phyloP scores from a whole-genome alignment of 108 stramenopile species.

The Fragilariopsis cylindrus region DNA sequence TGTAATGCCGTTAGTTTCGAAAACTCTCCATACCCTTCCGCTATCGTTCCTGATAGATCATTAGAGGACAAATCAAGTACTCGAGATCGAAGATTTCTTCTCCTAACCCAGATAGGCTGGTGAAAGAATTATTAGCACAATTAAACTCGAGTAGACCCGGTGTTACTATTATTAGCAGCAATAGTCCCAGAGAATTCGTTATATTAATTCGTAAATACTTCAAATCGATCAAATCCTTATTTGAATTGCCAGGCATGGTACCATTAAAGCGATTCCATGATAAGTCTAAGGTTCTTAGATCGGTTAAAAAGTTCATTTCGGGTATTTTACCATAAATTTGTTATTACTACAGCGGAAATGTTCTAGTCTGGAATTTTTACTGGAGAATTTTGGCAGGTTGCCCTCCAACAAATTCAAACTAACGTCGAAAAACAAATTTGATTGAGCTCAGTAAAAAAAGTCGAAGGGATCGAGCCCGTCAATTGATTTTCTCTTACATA shows the following conservation, averaged over 20 bases:
- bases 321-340: too few relatives aligned
- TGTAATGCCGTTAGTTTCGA: background rate
- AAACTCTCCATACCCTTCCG: background rate
- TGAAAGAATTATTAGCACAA: background rate
- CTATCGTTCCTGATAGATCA: background rate
- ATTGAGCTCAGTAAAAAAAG: background rate
- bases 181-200: conserved; percentile 28
- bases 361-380: background rate
- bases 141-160: background rate
- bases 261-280: conserved; percentile 30
- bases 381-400: conserved; percentile 12
- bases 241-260: conserved; percentile 15
- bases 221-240: conserved; percentile 8
- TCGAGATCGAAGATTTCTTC: background rate
- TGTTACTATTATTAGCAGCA: background rate
- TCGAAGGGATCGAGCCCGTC: conserved; percentile 35
- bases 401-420: background rate
- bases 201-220: conserved; percentile 26
- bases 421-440: background rate
- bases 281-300: conserved; percentile 5
- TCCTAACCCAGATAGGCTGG: background rate
- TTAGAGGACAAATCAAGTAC: background rate
- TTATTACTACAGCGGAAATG: background rate
- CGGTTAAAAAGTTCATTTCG: too few relatives aligned
- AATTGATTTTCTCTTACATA: conserved; percentile 33